A percentile compares a stretch with the other conserved stretches of the same genome.
Evolutionary conservation across 2,329 filamentous ascomycete species (phyloP).

Genomic region (Coniochaeta ligniaria): DNA sequence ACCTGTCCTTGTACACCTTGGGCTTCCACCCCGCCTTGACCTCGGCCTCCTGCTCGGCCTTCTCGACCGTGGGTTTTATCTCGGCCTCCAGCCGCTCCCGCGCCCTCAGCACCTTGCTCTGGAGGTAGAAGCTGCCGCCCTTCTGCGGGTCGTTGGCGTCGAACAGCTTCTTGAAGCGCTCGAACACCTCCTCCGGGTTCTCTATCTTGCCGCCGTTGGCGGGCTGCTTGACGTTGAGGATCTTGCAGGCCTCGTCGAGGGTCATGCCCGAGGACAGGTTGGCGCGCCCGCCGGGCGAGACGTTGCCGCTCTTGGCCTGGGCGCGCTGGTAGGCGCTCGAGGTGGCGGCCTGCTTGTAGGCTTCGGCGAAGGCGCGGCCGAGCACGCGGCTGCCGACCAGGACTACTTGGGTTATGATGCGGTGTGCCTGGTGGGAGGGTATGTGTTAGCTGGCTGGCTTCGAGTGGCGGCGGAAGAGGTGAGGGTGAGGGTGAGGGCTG

Average conservation of each 20-base stretch:
- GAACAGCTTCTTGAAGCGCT: constrained; percentile 89
- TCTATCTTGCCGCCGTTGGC: constrained; percentile 62
- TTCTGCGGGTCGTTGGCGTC: constrained; percentile 93
- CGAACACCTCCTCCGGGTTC: constrained; percentile 72
- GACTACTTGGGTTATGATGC: constrained; percentile 89
- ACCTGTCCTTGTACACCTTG: constrained; percentile 87
- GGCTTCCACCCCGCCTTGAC: constrained; percentile 84
- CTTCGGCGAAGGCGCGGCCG: constrained; percentile 86
- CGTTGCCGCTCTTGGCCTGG: constrained; percentile 52
- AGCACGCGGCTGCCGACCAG: constrained; percentile 86
- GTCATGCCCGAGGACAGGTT: constrained; percentile 65
- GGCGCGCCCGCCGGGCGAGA: constrained; percentile 33
- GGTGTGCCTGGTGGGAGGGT: constrained; percentile 64
- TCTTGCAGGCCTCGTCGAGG: constrained; percentile 93
- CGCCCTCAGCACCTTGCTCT: constrained; percentile 91
- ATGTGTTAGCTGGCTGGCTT: constrained; percentile 1
- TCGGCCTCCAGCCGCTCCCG: constrained; percentile 90
- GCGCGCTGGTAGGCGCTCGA: constrained; percentile 75
- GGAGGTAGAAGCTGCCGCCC: constrained; percentile 94
- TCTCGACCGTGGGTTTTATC: constrained; percentile 63
- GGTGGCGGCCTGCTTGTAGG: constrained; percentile 90
- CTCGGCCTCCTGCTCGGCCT: constrained; percentile 69
- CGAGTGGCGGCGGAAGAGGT: too few relatives aligned
- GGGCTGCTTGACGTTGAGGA: constrained; percentile 90
- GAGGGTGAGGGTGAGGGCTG: not conserved